phyloP scores from a whole-genome alignment of 2,329 filamentous ascomycete genomes.

The Neonectria hederae region DNA sequence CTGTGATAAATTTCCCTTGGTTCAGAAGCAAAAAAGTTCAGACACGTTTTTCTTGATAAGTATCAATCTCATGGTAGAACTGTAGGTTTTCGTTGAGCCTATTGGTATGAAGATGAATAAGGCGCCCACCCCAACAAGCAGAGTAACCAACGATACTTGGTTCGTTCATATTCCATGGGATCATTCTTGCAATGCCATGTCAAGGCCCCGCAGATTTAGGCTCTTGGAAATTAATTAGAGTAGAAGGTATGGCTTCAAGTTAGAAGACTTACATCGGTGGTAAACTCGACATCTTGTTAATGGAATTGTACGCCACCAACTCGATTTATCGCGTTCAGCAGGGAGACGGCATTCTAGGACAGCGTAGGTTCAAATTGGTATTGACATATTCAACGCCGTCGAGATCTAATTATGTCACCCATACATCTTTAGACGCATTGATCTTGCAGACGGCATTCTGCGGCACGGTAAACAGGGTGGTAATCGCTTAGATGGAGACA shows the following conservation, averaged over 20 bases:
- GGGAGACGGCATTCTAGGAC: background rate
- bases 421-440: slow-evolving; percentile 17
- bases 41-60: background rate
- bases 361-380: slow-evolving; percentile 20
- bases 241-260: too few relatives aligned
- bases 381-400: slow-evolving; percentile 26
- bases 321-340: background rate
- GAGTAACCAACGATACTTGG: slow-evolving; percentile 24
- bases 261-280: slow-evolving; percentile 18
- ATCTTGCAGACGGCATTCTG: background rate
- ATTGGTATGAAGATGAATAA: slow-evolving; percentile 15
- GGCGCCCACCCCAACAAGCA: slow-evolving; percentile 17
- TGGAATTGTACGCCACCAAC: slow-evolving; percentile 29
- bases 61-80: slow-evolving; percentile 20
- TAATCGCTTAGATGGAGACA: slow-evolving; percentile 20
- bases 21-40: slow-evolving; percentile 22
- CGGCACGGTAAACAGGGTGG: slow-evolving; percentile 7
- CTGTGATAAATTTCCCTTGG: slow-evolving; percentile 12
- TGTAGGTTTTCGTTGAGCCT: slow-evolving; percentile 5
- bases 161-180: slow-evolving; percentile 17
- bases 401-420: slow-evolving; percentile 22
- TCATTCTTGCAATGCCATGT: slow-evolving; percentile 15
- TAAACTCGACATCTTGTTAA: slow-evolving; percentile 6
- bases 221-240: slow-evolving; percentile 20
- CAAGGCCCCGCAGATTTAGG: slow-evolving; percentile 17